phyloP scores from a whole-genome alignment of 192 early-diverging fungal genomes.

The Geranomyces michiganensis region DNA sequence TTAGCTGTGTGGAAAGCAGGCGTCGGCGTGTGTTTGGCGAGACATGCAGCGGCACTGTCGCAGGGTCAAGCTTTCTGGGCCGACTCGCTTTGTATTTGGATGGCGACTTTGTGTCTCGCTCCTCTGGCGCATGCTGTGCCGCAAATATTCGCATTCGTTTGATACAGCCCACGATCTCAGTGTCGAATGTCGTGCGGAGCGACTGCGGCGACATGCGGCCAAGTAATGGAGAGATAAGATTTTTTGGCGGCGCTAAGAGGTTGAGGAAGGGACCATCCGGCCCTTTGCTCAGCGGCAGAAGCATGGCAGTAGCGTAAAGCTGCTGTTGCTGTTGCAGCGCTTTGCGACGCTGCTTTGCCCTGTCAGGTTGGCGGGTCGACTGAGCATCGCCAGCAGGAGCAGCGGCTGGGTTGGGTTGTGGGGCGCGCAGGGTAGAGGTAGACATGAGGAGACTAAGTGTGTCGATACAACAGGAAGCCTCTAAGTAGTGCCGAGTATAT shows the following conservation, averaged over 20 bases:
- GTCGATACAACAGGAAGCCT: too few relatives aligned
- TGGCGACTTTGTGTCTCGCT: not conserved
- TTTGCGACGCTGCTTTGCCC: not conserved
- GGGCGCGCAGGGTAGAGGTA: not conserved
- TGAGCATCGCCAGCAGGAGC: not conserved
- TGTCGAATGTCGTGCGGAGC: slow-evolving; percentile 34
- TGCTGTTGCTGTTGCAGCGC: not conserved
- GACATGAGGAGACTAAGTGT: not conserved
- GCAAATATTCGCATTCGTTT: slow-evolving; percentile 35
- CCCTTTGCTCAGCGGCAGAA: slow-evolving; percentile 25
- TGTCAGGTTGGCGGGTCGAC: too few relatives aligned
- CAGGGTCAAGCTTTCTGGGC: slow-evolving; percentile 18
- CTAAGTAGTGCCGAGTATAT: too few relatives aligned
- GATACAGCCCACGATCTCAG: slow-evolving; percentile 34
- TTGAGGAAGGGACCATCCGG: slow-evolving; percentile 5
- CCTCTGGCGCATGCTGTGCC: not conserved
- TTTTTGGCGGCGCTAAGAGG: slow-evolving; percentile 12
- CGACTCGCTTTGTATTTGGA: not conserved
- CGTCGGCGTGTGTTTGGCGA: slow-evolving; percentile 37
- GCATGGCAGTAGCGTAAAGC: not conserved
- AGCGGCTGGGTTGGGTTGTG: not conserved
- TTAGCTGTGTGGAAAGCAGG: slow-evolving; percentile 36
- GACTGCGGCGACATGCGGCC: slow-evolving; percentile 38
- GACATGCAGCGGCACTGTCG: slow-evolving; percentile 13
- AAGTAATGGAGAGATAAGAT: slow-evolving; percentile 6